phyloP scores from a whole-genome alignment of 1,139 yeast species.

The Debaryomyces sp. region DNA sequence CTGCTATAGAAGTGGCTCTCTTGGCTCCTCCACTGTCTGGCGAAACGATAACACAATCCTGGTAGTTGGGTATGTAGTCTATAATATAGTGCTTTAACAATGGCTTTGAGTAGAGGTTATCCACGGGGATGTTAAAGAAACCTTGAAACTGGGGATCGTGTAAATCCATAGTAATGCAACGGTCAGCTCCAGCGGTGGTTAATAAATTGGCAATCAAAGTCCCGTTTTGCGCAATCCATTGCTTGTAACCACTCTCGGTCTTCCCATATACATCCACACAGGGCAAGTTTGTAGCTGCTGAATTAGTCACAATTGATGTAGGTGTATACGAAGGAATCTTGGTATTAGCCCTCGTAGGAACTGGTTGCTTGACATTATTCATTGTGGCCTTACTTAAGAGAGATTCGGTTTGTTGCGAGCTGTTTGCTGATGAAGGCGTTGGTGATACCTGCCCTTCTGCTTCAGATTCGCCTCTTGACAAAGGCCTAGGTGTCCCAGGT shows the following conservation, averaged over 20 bases:
- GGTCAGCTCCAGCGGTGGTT: constrained; percentile 95
- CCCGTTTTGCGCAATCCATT: constrained; percentile 97
- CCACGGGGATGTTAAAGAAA: constrained; percentile 89
- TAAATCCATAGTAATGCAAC: constrained; percentile 95
- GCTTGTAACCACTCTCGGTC: constrained; percentile 71
- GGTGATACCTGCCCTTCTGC: constrained; percentile 8
- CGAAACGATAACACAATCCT: constrained; percentile 83
- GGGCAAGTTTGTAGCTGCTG: constrained; percentile 33
- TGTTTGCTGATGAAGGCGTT: constrained; percentile 17
- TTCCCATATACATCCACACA: constrained; percentile 42
- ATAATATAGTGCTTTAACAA: constrained; percentile 78
- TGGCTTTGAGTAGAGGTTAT: constrained; percentile 85
- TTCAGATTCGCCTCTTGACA: constrained; percentile 23
- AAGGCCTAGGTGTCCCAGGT: constrained; percentile 61
- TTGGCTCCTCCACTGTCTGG: constrained; percentile 99
- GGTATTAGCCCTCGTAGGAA: constrained; percentile 11
- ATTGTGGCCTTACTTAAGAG: constrained; percentile 14
- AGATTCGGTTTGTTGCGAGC: constrained; percentile 1
- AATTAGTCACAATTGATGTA: constrained; percentile 34
- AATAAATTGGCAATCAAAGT: constrained; percentile 86
- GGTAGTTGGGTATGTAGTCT: constrained; percentile 70
- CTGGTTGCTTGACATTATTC: constrained; percentile 17
- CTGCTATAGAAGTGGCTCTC: constrained; percentile 93
- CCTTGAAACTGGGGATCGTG: constrained; percentile 97
- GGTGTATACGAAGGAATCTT: constrained; percentile 20